These are phyloP conservation scores for Cotoneaster glaucophyllus DNA, from an alignment of 306 rosid species.

Conservation along the genomic window DNA sequence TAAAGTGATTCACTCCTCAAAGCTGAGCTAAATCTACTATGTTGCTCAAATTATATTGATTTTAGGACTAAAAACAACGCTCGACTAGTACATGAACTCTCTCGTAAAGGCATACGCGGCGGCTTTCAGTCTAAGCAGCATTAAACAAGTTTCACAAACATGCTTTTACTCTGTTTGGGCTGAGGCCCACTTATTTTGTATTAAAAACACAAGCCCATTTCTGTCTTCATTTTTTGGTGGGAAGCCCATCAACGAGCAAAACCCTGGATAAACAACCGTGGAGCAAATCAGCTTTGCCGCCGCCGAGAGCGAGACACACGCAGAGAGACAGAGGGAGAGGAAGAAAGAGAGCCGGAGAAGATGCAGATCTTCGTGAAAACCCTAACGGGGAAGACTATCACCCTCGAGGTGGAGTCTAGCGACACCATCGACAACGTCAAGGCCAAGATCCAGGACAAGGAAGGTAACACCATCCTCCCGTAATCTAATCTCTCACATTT, in stretches of 20 bases:
- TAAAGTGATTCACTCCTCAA: too few species aligned
- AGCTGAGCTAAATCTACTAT: rapidly evolving
- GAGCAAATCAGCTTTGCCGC: neutral
- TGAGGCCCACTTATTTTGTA: neutral
- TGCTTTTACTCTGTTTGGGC: neutral
- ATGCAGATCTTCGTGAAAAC: constrained; percentile 99
- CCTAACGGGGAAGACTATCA: constrained; percentile 95
- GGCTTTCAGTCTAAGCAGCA: too few species aligned
- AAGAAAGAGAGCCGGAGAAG: neutral
- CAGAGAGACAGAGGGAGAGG: neutral
- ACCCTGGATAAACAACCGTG: constrained; percentile 7
- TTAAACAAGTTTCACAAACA: too few species aligned
- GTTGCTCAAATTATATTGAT: too few species aligned
- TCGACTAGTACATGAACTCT: too few species aligned
- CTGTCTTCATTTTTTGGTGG: too few species aligned
- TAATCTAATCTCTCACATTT: neutral
- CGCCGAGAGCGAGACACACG: neutral
- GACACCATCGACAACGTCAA: constrained; percentile 94
- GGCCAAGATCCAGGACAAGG: constrained; percentile 94
- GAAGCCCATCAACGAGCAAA: neutral
- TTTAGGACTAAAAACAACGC: too few species aligned
- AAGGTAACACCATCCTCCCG: constrained; percentile 33
- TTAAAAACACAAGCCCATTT: neutral
- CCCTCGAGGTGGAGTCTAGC: constrained; percentile 98
- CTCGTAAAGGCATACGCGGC: too few species aligned